Percentiles rank a stretch among this genome's conserved stretches.
phyloP scores from a whole-genome alignment of 2,329 filamentous ascomycete species.

The Aspergillus jensenii region DNA sequence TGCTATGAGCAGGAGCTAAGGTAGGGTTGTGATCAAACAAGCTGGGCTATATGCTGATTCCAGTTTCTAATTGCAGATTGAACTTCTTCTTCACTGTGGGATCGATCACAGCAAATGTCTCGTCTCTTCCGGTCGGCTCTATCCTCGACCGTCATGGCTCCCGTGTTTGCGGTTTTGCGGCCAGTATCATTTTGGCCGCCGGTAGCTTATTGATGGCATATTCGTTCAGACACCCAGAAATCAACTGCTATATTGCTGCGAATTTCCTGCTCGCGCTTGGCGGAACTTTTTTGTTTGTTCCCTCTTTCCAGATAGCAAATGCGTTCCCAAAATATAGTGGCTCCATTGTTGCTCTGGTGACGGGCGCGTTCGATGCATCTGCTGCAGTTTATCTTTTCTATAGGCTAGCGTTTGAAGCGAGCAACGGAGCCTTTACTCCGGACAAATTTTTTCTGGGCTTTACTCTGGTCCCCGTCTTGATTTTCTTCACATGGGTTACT shows the following conservation, averaged over 20 bases:
- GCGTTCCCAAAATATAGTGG: conserved; percentile 75
- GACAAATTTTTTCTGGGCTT: conserved; percentile 71
- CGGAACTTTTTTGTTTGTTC: conserved; percentile 77
- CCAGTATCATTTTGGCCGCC: conserved; percentile 63
- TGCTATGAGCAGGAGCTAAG: conserved; percentile 60
- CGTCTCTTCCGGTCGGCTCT: conserved; percentile 78
- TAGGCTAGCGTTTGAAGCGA: conserved; percentile 67
- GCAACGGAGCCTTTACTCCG: conserved; percentile 41
- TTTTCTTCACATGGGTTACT: conserved; percentile 64
- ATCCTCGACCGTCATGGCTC: conserved; percentile 82
- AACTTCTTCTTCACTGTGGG: conserved; percentile 93
- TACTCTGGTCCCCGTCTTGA: conserved; percentile 66
- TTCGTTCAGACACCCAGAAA: conserved; percentile 56
- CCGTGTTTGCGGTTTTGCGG: conserved; percentile 70
- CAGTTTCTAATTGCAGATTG: conserved; percentile 44
- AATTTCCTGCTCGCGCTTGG: conserved; percentile 75
- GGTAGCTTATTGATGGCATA: conserved; percentile 73
- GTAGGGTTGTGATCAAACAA: conserved; percentile 25
- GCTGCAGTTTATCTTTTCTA: conserved; percentile 77
- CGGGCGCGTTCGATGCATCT: conserved; percentile 79
- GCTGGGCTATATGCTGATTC: not conserved
- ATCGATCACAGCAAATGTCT: conserved; percentile 83
- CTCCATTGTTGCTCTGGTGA: conserved; percentile 73
- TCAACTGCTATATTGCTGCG: conserved; percentile 73
- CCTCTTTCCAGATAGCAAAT: conserved; percentile 79